Base-by-base conservation (phyloP, 1,284 basidiomycete genomes). In the Microbotryum scabiosae region DNA sequence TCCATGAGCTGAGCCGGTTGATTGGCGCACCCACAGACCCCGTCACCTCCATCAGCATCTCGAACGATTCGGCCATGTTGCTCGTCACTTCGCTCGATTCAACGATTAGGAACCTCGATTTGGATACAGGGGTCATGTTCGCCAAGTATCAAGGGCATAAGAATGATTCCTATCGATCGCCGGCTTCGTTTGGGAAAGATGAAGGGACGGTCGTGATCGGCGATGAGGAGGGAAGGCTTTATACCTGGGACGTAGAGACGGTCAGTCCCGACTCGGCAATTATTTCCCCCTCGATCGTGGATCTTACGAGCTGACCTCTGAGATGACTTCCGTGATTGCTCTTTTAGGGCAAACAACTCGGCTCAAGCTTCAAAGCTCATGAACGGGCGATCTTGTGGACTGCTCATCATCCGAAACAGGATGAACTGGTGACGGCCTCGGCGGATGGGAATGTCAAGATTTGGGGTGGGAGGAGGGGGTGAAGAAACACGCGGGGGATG, bases 171-270 rank as follows among this genome's bases (percentile, higher is more conserved):
- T 92, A 92, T 73, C 82, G 90, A 21, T 87, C 85, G 70, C 85
- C 85, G 23, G 84, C 87, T n/a, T 85, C 84, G 62, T 90, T 97
- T 70, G 86, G 86, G 8, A 20, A 86, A 65, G 85, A 81, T 1
- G 94, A 97, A 74, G 86, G 86, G 1, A 83, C 77, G 20, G 84
- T 97, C 4, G 73, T 97, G 3, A 85, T 83, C 48, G 94, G 94
- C 5, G 96, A 97, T 73, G 93, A 97, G 74, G 81, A 85, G 5
- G 96, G 96, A 0, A 77, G 76, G 61, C 77, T 98, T 6, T 92
- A 89, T 86, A 84, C 83, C 45, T 99, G 94, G 93, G 90, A 94
- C 72, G 78, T 97, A 57, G 81, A 30, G 86, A 90, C 73, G 90
- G 90, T 75, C 71, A 85, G 80, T 28, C 12, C 21, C n/a, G n/a